Conservation (phyloP, 2,329 filamentous ascomycete genomes). For the Ophiocordyceps sinensis region DNA sequence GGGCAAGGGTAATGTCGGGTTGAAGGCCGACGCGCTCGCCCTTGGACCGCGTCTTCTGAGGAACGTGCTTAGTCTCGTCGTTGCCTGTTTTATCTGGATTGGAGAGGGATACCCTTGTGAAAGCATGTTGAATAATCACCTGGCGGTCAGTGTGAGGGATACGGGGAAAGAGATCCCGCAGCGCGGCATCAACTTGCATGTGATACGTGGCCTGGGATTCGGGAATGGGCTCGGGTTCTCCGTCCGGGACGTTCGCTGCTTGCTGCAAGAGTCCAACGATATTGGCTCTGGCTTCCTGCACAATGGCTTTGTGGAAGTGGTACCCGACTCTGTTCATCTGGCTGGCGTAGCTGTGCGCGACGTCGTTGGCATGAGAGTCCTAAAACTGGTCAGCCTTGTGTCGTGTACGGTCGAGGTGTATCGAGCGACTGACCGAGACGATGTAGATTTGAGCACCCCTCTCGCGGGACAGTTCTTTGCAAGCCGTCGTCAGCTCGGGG, state of each 20-base stretch:
- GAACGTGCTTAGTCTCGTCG: not conserved
- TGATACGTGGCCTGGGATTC: conserved; percentile 45
- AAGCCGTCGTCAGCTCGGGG: conserved; percentile 42
- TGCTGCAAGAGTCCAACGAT: conserved; percentile 12
- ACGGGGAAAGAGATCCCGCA: conserved; percentile 49
- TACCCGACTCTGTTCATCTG: conserved; percentile 47
- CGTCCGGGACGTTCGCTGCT: conserved; percentile 8
- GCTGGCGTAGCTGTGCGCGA: conserved; percentile 26
- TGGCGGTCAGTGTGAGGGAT: conserved; percentile 51
- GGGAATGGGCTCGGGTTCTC: conserved; percentile 40
- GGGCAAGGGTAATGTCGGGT: conserved; percentile 38
- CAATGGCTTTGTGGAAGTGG: conserved; percentile 43
- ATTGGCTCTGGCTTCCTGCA: conserved; percentile 34
- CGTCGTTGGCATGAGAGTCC: conserved; percentile 15
- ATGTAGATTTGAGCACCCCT: conserved; percentile 51
- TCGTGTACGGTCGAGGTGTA: too few relatives aligned
- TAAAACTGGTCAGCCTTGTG: conserved; percentile 4
- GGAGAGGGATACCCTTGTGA: conserved; percentile 35
- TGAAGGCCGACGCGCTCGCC: conserved; percentile 44
- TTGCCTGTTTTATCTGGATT: not conserved
- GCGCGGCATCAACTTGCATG: conserved; percentile 44
- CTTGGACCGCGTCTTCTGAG: conserved; percentile 23
- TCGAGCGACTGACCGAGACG: conserved; percentile 34
- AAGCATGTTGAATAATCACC: conserved; percentile 47
- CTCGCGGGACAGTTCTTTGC: conserved; percentile 51